These are phyloP conservation scores for Neophaeococcomyces mojaviensis DNA, from an alignment of 2,329 filamentous ascomycete genomes.

Conservation along the genomic window DNA sequence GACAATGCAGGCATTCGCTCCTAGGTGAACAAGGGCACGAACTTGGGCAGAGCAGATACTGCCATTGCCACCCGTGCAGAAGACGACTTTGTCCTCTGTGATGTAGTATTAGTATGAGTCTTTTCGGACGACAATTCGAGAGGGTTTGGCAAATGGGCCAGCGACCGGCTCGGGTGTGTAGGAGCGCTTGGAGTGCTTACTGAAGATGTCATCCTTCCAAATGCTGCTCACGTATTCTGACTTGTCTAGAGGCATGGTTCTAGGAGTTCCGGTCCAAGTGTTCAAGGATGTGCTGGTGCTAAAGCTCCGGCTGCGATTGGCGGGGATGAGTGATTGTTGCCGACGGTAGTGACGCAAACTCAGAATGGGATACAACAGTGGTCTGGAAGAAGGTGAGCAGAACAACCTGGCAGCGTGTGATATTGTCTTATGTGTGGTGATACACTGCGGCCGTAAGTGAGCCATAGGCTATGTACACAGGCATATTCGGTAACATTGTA, in stretches of 20 bases:
- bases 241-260: slow-evolving; percentile 60
- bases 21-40: slow-evolving; percentile 79
- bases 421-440: background rate
- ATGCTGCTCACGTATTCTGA: slow-evolving; percentile 72
- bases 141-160: no score
- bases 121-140: no score
- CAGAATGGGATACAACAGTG: background rate
- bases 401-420: background rate
- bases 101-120: background rate
- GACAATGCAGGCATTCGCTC: slow-evolving; percentile 88
- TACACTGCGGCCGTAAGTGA: slow-evolving; percentile 7
- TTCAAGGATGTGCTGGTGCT: slow-evolving; percentile 1
- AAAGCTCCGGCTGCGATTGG: background rate
- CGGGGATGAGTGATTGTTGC: background rate
- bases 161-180: no score
- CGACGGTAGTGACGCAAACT: background rate
- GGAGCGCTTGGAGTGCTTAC: slow-evolving; percentile 40
- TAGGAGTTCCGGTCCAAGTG: slow-evolving; percentile 5
- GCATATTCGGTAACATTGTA: background rate
- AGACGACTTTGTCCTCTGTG: slow-evolving; percentile 76
- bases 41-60: slow-evolving; percentile 93
- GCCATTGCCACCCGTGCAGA: slow-evolving; percentile 90
- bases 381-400: background rate
- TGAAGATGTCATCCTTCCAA: slow-evolving; percentile 83
- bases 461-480: background rate